Conservation (phyloP, 2,329 filamentous ascomycete genomes). For the Botrytis aclada region DNA sequence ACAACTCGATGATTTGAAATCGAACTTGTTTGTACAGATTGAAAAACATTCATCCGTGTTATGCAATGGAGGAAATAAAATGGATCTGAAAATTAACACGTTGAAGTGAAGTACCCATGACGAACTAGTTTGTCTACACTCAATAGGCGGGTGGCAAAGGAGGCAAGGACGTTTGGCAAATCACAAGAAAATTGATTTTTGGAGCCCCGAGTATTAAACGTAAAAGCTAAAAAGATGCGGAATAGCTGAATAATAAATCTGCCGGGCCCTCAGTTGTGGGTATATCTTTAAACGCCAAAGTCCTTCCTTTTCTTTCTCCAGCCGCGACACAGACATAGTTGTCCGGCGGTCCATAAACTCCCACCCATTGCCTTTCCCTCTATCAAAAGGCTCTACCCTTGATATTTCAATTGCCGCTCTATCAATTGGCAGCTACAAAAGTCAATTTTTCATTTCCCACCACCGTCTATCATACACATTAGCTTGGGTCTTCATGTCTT, state of each 20-base stretch:
- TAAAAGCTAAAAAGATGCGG: not conserved
- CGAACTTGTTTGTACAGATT: accelerated
- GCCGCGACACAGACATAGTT: not conserved
- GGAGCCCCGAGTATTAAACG: not conserved
- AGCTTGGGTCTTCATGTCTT: conserved; percentile 4
- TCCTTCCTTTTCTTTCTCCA: accelerated
- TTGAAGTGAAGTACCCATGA: not conserved
- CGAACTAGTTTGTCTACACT: not conserved
- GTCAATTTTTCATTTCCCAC: conserved; percentile 31
- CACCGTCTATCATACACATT: conserved; percentile 24
- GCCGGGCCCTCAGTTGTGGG: not conserved
- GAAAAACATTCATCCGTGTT: not conserved
- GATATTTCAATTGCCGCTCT: not conserved
- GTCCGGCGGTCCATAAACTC: not conserved
- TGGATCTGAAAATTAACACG: not conserved
- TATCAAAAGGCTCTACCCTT: no score
- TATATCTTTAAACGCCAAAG: not conserved
- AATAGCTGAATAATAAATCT: not conserved
- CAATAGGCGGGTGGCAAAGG: not conserved
- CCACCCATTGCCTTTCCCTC: no score
- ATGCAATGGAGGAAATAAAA: not conserved
- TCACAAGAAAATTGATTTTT: not conserved
- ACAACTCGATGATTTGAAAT: not conserved
- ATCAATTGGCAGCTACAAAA: conserved; percentile 23
- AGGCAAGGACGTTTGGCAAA: not conserved